Conservation (phyloP, 2,329 filamentous ascomycete genomes). For the Trichoderma atrobrunneum region DNA sequence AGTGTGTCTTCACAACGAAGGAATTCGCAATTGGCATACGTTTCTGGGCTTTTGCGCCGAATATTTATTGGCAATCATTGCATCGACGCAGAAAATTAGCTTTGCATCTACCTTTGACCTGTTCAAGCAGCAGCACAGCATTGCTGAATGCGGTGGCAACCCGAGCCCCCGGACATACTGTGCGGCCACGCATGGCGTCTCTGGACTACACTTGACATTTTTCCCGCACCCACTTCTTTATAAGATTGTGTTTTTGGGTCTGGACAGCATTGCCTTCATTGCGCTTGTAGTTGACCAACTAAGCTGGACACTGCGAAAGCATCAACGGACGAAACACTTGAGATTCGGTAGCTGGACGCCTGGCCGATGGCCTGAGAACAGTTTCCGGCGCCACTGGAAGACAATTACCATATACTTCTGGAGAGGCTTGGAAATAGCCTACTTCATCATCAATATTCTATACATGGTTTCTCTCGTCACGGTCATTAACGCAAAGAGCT, state of each 20-base stretch:
- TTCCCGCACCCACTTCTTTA: slow-evolving; percentile 39
- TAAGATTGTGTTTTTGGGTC: slow-evolving; percentile 37
- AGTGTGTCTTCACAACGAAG: slow-evolving; percentile 39
- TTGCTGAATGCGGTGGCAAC: slow-evolving; percentile 35
- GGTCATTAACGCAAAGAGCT: slow-evolving; percentile 37
- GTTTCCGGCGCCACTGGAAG: slow-evolving; percentile 30
- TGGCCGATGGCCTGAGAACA: slow-evolving; percentile 33
- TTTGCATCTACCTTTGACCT: slow-evolving; percentile 35
- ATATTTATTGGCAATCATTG: slow-evolving; percentile 38
- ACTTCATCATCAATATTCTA: slow-evolving; percentile 39
- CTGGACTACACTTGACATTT: slow-evolving; percentile 36
- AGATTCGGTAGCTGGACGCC: slow-evolving; percentile 32
- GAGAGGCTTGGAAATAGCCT: slow-evolving; percentile 36
- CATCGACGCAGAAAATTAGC: slow-evolving; percentile 36
- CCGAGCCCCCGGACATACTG: slow-evolving; percentile 41
- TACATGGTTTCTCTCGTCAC: slow-evolving; percentile 38
- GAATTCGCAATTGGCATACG: slow-evolving; percentile 41
- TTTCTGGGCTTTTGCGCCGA: slow-evolving; percentile 40
- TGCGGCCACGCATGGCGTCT: slow-evolving; percentile 34
- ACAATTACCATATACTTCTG: slow-evolving; percentile 34
- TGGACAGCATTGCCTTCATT: slow-evolving; percentile 37
- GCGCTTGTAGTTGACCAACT: slow-evolving; percentile 36
- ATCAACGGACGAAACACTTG: slow-evolving; percentile 32
- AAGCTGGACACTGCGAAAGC: slow-evolving; percentile 37
- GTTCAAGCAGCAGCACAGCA: slow-evolving; percentile 33